phyloP scores from a whole-genome alignment of 2,329 filamentous ascomycete genomes.

The Ceratocystiopsis sp. region DNA sequence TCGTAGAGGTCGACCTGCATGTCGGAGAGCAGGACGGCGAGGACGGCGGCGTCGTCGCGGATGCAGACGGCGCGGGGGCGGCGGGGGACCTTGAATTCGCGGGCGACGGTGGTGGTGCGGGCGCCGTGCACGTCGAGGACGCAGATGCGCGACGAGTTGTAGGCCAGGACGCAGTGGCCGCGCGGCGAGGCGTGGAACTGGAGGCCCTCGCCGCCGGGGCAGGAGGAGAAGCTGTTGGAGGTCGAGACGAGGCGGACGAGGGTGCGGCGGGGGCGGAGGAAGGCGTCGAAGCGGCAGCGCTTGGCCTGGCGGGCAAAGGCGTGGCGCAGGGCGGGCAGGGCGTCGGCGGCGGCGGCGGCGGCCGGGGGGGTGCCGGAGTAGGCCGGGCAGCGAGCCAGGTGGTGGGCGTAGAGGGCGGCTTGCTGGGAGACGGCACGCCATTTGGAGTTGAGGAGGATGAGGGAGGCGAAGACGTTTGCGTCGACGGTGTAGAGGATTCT shows the following conservation, averaged over 20 bases:
- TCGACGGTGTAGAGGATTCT: slow-evolving; percentile 46
- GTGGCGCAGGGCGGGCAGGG: slow-evolving; percentile 40
- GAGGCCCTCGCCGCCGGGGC: slow-evolving; percentile 70
- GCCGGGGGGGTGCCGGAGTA: slow-evolving; percentile 15
- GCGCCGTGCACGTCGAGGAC: slow-evolving; percentile 48
- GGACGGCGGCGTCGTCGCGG: slow-evolving; percentile 55
- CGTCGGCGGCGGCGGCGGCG: slow-evolving; percentile 17
- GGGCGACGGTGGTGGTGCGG: slow-evolving; percentile 37
- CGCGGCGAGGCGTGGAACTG: slow-evolving; percentile 65
- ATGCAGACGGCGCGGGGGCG: slow-evolving; percentile 63
- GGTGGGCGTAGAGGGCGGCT: slow-evolving; percentile 43
- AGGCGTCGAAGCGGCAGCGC: slow-evolving; percentile 61
- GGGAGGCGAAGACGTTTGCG: slow-evolving; percentile 48
- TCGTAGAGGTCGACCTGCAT: slow-evolving; percentile 81
- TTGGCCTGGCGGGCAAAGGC: slow-evolving; percentile 55
- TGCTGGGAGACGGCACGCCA: slow-evolving; percentile 49
- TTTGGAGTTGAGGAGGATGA: slow-evolving; percentile 46
- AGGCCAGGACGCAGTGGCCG: slow-evolving; percentile 58
- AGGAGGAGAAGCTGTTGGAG: slow-evolving; percentile 68
- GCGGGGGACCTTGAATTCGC: slow-evolving; percentile 65
- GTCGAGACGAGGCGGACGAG: slow-evolving; percentile 68
- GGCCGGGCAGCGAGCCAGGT: slow-evolving; percentile 44
- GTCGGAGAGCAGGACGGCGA: slow-evolving; percentile 67
- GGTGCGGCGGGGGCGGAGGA: slow-evolving; percentile 51
- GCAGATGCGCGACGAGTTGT: slow-evolving; percentile 74